Evolutionary conservation across 1,284 basidiomycete species (phyloP), one percentile per base, ranked within the genome.

Genomic region (Porogramme epimiltina): DNA sequence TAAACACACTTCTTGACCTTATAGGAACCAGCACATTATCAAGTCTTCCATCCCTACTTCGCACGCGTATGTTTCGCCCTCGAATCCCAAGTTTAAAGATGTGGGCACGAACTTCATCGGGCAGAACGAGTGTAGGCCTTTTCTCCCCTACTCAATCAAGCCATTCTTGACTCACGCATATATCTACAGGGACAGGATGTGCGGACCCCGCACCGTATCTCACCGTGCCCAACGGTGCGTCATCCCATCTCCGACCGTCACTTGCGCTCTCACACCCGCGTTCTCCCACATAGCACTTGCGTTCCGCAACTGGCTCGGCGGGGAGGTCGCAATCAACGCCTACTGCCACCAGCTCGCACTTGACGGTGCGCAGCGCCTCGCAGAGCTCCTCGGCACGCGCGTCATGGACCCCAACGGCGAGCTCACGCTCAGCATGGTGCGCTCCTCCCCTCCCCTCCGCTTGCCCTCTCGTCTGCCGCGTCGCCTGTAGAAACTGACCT

Each of bases 21-120:
- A n/a, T n/a, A 88, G 87, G 41, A 95, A 95, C 62, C 93, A 94
- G 62, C 78, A 86, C 56, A 66, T 93, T 15, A 84, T 94, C 54
- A 84, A 80, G 54, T 79, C 88, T 0, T 77, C 89, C 0, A 77
- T 95, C 44, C 93, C 93, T 1, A 94, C 91, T 0, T 81, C 87
- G 2, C 70, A 74, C 39, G 67, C 68, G 3, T 94, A 94, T 63
- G 66, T 75, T 37, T 76, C 74, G 1, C 66, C 71, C 2, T 51
- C 56, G 18, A 73, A 70, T 39, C 67, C 46, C 3, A 23, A 47
- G 18, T 49, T 45, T 3, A 40, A 47, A 20, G 31, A 22, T 1
- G 54, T 52, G 5, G 53, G 59, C 51, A 71, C 73, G 66, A 65
- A 78, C 45, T 89, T 91, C 59, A 73, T 79, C 2, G 69, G 62